Percentiles rank a stretch among this genome's conserved stretches.
phyloP scores from a whole-genome alignment of 805 yeast species.

The Blastobotrys americana region DNA sequence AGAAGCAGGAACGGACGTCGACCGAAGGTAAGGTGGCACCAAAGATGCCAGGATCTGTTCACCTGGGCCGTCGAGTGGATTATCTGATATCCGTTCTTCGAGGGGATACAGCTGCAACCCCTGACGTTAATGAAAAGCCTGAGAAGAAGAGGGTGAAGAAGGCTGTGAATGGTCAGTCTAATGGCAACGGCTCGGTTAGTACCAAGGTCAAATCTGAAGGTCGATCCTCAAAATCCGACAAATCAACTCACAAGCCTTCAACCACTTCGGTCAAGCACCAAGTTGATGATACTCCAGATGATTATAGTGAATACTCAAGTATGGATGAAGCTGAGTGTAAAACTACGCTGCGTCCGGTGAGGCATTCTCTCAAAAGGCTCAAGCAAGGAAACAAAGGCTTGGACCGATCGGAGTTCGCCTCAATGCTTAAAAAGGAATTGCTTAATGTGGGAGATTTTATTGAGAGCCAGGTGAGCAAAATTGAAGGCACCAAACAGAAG shows the following conservation, averaged over 20 bases:
- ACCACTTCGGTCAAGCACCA: constrained; percentile 2
- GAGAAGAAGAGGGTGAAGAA: neutral
- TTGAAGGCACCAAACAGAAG: constrained; percentile 16
- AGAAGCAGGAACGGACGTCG: constrained; percentile 30
- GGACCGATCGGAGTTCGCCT: constrained; percentile 72
- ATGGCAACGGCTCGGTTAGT: neutral
- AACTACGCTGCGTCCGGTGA: constrained; percentile 54
- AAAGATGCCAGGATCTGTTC: constrained; percentile 86
- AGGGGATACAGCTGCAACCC: no score
- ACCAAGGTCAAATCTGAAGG: constrained; percentile 2
- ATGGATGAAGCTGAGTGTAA: constrained; percentile 73
- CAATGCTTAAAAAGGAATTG: constrained; percentile 58
- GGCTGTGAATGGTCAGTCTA: neutral
- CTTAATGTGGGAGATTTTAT: constrained; percentile 70
- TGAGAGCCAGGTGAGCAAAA: constrained; percentile 32
- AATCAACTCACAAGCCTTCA: constrained; percentile 4
- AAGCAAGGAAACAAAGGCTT: constrained; percentile 67
- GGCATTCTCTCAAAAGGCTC: constrained; percentile 55
- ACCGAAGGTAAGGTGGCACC: constrained; percentile 37
- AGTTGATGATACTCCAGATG: constrained; percentile 17
- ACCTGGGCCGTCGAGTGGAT: constrained; percentile 84
- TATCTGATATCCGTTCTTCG: constrained; percentile 61
- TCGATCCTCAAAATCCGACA: neutral
- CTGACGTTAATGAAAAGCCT: neutral
- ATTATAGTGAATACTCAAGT: constrained; percentile 55